A percentile compares a stretch with the other conserved stretches of the same genome.
phyloP scores from a whole-genome alignment of 768 basidiomycete species.

The Saitozyma podzolica region DNA sequence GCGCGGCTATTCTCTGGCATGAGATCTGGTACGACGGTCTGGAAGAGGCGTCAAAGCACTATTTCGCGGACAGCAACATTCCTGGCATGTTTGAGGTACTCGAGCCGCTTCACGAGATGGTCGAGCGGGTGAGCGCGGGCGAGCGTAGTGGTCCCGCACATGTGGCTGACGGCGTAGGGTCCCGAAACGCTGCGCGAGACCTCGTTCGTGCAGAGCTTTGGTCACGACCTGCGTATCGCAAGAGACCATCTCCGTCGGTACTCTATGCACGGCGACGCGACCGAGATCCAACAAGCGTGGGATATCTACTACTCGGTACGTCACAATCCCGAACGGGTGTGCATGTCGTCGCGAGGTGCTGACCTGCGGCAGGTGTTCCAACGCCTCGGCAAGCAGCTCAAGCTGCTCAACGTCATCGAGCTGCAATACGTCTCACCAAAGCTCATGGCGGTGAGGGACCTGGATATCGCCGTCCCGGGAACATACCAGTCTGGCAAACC shows the following conservation, averaged over 20 bases:
- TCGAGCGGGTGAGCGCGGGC: conserved; percentile 65
- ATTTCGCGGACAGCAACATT: conserved; percentile 95
- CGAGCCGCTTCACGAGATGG: conserved; percentile 86
- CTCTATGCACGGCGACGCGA: conserved; percentile 78
- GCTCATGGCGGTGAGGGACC: conserved; percentile 79
- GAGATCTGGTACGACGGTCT: conserved; percentile 98
- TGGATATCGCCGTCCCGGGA: conserved; percentile 95
- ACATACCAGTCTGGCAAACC: conserved; percentile 88
- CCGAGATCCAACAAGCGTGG: conserved; percentile 95
- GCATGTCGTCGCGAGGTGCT: not conserved
- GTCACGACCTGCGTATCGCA: conserved; percentile 86
- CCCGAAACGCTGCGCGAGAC: conserved; percentile 92
- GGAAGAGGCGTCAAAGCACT: conserved; percentile 93
- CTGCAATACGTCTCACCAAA: conserved; percentile 96
- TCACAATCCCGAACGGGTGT: conserved; percentile 1
- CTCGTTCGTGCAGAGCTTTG: conserved; percentile 90
- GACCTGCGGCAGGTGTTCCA: conserved; percentile 73
- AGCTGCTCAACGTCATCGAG: conserved; percentile 82
- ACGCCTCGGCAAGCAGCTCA: conserved; percentile 90
- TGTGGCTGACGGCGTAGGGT: conserved; percentile 61
- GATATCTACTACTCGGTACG: conserved; percentile 93
- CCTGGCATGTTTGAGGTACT: conserved; percentile 93
- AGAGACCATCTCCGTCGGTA: conserved; percentile 86
- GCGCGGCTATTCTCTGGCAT: conserved; percentile 97
- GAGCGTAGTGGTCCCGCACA: conserved; percentile 1